Evolutionary conservation across 805 yeast species (phyloP).

Genomic region (Candida endomychidarum): DNA sequence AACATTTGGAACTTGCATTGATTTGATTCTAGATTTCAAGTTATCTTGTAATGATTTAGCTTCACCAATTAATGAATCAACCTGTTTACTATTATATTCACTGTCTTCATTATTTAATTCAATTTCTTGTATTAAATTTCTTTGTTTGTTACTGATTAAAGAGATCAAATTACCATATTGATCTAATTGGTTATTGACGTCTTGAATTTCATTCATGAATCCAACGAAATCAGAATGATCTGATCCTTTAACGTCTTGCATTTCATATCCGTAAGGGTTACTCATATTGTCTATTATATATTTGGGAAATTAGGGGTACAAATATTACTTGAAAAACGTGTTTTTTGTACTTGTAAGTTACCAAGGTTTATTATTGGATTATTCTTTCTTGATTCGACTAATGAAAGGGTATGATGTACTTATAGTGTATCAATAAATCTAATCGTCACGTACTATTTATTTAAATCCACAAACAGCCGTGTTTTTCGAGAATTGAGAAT

Average conservation of each 20-base stretch:
- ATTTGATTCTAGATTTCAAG: slow-evolving; percentile 74
- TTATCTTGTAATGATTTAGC: slow-evolving; percentile 74
- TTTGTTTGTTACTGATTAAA: slow-evolving; percentile 41
- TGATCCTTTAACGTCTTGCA: slow-evolving; percentile 25
- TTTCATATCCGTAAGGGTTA: slow-evolving; percentile 36
- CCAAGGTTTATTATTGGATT: neutral
- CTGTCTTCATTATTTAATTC: slow-evolving; percentile 43
- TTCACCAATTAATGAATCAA: slow-evolving; percentile 75
- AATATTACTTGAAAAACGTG: too few relatives aligned
- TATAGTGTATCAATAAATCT: neutral
- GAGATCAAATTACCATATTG: slow-evolving; percentile 40
- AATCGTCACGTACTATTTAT: slow-evolving; percentile 5
- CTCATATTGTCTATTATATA: slow-evolving; percentile 30
- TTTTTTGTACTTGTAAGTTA: too few relatives aligned
- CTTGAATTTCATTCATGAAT: slow-evolving; percentile 46
- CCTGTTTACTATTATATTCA: slow-evolving; percentile 65
- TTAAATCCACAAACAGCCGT: slow-evolving; percentile 5
- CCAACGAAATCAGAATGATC: slow-evolving; percentile 43
- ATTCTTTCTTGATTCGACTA: neutral
- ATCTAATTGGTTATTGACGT: slow-evolving; percentile 43
- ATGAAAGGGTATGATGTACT: neutral
- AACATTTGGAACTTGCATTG: slow-evolving; percentile 67
- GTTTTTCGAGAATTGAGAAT: slow-evolving; percentile 7
- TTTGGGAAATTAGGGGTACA: too few relatives aligned
- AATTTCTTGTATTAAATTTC: slow-evolving; percentile 41